These are phyloP conservation scores for Penicillium sp. DNA, from an alignment of 2,329 filamentous ascomycete genomes.

Conservation along the genomic window DNA sequence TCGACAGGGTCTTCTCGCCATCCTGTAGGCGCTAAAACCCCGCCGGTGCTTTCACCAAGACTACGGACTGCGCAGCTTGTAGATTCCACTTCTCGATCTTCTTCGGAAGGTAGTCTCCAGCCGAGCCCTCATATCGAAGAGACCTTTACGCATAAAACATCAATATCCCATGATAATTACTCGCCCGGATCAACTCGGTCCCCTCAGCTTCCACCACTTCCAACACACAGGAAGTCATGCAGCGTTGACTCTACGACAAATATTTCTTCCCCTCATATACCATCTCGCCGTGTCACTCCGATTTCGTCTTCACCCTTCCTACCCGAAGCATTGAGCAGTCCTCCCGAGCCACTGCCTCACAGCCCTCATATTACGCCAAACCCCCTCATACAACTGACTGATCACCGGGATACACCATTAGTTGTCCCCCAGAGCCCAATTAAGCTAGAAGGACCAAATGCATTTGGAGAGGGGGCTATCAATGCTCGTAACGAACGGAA, in stretches of 20 bases:
- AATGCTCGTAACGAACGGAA: constrained; percentile 89
- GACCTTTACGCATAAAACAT: constrained; percentile 16
- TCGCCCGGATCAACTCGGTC: background rate
- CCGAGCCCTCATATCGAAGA: constrained; percentile 22
- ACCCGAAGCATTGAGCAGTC: constrained; percentile 18
- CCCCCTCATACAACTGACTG: constrained; percentile 27
- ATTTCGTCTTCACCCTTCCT: constrained; percentile 24
- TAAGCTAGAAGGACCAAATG: constrained; percentile 40
- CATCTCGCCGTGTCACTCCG: constrained; percentile 29
- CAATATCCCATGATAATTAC: constrained; percentile 14
- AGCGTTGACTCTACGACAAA: constrained; percentile 29
- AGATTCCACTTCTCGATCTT: constrained; percentile 22
- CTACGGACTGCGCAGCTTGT: constrained; percentile 28
- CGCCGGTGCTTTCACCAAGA: constrained; percentile 26
- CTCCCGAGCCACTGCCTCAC: constrained; percentile 25
- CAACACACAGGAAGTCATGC: constrained; percentile 26
- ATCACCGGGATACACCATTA: constrained; percentile 39
- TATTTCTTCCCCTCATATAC: constrained; percentile 14
- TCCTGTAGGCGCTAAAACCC: constrained; percentile 19
- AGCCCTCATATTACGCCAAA: constrained; percentile 33
- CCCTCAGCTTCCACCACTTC: constrained; percentile 11
- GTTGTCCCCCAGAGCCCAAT: constrained; percentile 57
- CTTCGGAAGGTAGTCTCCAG: constrained; percentile 20
- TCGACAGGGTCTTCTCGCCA: constrained; percentile 30
- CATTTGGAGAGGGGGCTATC: constrained; percentile 71